Percentiles rank a stretch among this genome's conserved stretches.
Conservation (phyloP, 352 stramenopile genomes). For the Phytophthora cactorum region DNA sequence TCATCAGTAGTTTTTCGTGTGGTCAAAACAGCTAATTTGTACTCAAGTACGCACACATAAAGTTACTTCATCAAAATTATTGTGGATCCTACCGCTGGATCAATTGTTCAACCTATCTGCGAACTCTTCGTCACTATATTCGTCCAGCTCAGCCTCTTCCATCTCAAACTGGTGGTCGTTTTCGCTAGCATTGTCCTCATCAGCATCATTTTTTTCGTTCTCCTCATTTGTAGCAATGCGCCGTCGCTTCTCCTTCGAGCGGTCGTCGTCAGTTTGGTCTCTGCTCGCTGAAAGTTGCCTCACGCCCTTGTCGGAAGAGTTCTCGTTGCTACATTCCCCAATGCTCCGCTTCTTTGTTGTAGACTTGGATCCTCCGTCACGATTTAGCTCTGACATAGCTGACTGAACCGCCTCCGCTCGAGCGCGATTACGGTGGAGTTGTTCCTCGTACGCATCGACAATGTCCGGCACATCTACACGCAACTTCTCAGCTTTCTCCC, state of each 20-base stretch:
- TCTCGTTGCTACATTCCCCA: background rate
- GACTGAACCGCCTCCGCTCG: slow-evolving; percentile 13
- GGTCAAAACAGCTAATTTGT: background rate
- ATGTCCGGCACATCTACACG: slow-evolving; percentile 57
- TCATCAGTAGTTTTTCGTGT: too few species aligned
- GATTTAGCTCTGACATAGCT: slow-evolving; percentile 15
- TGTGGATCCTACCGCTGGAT: slow-evolving; percentile 2
- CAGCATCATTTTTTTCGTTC: slow-evolving; percentile 4
- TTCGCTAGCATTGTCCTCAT: slow-evolving; percentile 24
- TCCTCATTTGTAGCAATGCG: slow-evolving; percentile 27
- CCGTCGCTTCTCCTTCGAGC: slow-evolving; percentile 17
- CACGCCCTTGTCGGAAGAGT: slow-evolving; percentile 2
- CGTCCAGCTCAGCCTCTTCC: slow-evolving; percentile 36
- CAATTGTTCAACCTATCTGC: slow-evolving; percentile 27
- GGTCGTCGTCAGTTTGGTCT: slow-evolving; percentile 11
- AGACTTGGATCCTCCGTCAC: slow-evolving; percentile 8
- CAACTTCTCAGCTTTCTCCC: slow-evolving; percentile 58
- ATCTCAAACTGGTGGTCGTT: slow-evolving; percentile 35
- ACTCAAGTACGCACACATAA: background rate
- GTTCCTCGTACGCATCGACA: slow-evolving; percentile 60
- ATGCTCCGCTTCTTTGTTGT: slow-evolving; percentile 9
- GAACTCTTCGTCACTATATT: slow-evolving; percentile 31
- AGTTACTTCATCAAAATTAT: slow-evolving; percentile 4
- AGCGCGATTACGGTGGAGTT: slow-evolving; percentile 16
- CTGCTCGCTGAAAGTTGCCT: background rate